Conservation (phyloP, 1,139 yeast genomes). For the Waltiozyma sp. region DNA sequence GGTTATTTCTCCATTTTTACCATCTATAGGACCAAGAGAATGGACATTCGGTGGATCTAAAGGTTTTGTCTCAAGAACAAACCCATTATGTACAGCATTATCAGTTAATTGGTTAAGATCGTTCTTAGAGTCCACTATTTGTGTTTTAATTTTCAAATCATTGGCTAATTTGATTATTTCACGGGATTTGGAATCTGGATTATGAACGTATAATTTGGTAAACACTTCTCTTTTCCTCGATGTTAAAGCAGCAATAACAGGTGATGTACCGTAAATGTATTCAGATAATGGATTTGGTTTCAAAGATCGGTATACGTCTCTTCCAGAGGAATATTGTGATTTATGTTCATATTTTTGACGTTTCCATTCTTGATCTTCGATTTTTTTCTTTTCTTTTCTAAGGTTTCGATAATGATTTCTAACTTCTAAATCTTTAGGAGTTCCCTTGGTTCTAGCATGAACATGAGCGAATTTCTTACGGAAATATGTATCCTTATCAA, state of each 20-base stretch:
- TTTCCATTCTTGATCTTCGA: conserved; percentile 2
- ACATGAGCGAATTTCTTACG: conserved; percentile 45
- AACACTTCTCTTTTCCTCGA: conserved; percentile 44
- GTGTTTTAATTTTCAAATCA: conserved; percentile 32
- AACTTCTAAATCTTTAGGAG: conserved; percentile 12
- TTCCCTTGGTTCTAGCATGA: conserved; percentile 35
- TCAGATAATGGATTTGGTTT: conserved; percentile 42
- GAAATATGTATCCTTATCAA: conserved; percentile 45
- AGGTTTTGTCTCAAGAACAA: conserved; percentile 60
- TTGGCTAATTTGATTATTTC: conserved; percentile 37
- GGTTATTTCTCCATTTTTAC: background rate
- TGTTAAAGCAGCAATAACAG: conserved; percentile 60
- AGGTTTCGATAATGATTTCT: conserved; percentile 8
- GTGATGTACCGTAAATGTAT: conserved; percentile 64
- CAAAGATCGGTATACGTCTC: conserved; percentile 10
- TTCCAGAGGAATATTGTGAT: conserved; percentile 5
- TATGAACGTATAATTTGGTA: conserved; percentile 40
- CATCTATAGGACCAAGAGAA: conserved; percentile 22
- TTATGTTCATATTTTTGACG: conserved; percentile 10
- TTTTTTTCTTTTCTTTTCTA: conserved; percentile 8
- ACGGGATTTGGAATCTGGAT: conserved; percentile 27
- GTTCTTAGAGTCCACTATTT: conserved; percentile 36
- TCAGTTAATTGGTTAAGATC: conserved; percentile 51
- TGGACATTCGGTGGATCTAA: conserved; percentile 34
- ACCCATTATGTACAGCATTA: conserved; percentile 76